These are phyloP conservation scores for Rosa rugosa DNA, from an alignment of 306 rosid species.

Conservation along the genomic window DNA sequence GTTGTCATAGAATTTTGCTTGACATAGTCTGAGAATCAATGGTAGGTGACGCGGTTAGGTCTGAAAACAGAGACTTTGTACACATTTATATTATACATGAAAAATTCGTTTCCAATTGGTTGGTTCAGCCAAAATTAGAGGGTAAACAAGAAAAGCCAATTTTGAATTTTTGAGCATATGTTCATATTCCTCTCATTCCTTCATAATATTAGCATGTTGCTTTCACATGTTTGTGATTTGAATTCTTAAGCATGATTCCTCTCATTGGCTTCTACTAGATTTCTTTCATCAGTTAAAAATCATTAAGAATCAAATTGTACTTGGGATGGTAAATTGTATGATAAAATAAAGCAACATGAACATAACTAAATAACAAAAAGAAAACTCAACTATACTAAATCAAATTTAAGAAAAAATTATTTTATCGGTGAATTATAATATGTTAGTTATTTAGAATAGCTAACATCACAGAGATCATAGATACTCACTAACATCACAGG, in stretches of 20 bases:
- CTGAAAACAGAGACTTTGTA: neutral
- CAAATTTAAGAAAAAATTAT: too few species aligned
- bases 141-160: neutral
- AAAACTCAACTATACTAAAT: too few species aligned
- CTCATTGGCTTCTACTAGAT: neutral
- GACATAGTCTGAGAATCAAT: too few species aligned
- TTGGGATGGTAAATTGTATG: neutral
- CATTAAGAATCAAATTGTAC: neutral
- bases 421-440: too few species aligned
- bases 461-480: too few species aligned
- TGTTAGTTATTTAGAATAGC: too few species aligned
- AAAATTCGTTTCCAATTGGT: neutral
- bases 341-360: too few species aligned
- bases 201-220: neutral
- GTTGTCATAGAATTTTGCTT: neutral
- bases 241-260: neutral
- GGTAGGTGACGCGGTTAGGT: neutral
- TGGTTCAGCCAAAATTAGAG: neutral
- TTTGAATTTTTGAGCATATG: slow-evolving; percentile 4
- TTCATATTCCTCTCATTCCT: neutral
- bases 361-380: too few species aligned
- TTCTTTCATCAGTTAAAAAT: neutral
- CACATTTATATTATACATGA: neutral
- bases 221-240: neutral
- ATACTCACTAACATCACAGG: too few species aligned